Percentiles rank a stretch among this genome's conserved stretches.
These are phyloP conservation scores for Schizophyllum amplum DNA, from an alignment of 1,284 basidiomycete genomes.

Conservation along the genomic window DNA sequence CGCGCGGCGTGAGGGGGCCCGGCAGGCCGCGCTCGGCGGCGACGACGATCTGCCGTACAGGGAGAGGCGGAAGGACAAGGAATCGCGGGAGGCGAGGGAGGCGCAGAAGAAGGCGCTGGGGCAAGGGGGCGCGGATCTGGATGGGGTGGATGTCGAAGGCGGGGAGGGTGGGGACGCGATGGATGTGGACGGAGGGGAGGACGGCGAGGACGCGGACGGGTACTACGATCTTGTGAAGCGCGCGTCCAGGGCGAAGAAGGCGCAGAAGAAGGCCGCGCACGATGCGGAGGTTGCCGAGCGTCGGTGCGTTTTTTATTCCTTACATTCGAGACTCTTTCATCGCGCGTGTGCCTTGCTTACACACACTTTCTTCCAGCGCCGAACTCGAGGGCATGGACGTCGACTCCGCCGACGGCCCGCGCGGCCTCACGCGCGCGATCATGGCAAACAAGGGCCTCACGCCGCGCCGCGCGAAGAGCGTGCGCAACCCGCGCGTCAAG, in stretches of 20 bases:
- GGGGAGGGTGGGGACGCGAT: constrained; percentile 34
- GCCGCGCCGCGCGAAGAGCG: constrained; percentile 75
- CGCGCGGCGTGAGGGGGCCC: constrained; percentile 64
- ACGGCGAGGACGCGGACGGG: constrained; percentile 44
- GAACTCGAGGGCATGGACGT: constrained; percentile 26
- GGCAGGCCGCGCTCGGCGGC: constrained; percentile 56
- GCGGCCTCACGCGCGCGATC: constrained; percentile 83
- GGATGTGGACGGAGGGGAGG: constrained; percentile 31
- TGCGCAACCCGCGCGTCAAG: constrained; percentile 94
- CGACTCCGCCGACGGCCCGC: constrained; percentile 58
- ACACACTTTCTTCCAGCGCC: constrained; percentile 6
- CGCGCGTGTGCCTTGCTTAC: neutral
- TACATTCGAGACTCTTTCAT: constrained; percentile 3
- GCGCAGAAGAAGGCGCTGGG: constrained; percentile 36
- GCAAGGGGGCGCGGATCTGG: constrained; percentile 59
- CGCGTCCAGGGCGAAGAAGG: constrained; percentile 63
- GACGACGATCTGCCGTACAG: constrained; percentile 88
- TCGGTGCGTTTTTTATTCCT: constrained; percentile 44
- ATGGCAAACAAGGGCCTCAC: constrained; percentile 91
- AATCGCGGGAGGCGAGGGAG: constrained; percentile 43
- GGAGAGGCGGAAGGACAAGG: constrained; percentile 55
- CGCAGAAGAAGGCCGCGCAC: constrained; percentile 74
- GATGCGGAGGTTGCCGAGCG: constrained; percentile 56
- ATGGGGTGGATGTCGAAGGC: constrained; percentile 37
- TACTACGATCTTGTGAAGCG: constrained; percentile 88